A percentile compares a stretch with the other conserved stretches of the same genome.
These are phyloP conservation scores for Wallacemonas sp. DNA, from an alignment of 208 protist species.

Conservation along the genomic window DNA sequence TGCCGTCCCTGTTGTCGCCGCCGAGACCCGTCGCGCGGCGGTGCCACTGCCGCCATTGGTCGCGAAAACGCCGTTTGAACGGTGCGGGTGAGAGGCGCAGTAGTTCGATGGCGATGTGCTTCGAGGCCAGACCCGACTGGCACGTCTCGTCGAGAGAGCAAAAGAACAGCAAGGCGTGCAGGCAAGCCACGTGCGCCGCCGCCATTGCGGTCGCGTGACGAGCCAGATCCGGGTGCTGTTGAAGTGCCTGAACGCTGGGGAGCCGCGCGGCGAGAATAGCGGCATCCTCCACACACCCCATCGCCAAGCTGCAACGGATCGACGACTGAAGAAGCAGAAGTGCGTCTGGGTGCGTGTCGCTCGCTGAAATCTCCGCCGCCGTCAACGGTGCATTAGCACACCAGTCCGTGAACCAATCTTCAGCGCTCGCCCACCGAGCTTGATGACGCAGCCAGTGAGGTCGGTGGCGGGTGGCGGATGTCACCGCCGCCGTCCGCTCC, in stretches of 20 bases:
- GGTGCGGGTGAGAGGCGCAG: not conserved
- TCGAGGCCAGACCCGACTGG: slow-evolving; percentile 8
- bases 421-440: not conserved
- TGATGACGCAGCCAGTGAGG: not conserved
- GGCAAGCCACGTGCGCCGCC: not conserved
- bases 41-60: slow-evolving; percentile 1
- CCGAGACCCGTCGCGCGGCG: not conserved
- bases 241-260: not conserved
- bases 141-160: slow-evolving; percentile 21
- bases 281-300: not conserved
- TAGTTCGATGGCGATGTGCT: not conserved
- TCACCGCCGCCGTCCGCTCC: not conserved
- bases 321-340: not conserved
- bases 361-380: not conserved
- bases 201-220: not conserved
- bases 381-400: not conserved
- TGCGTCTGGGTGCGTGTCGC: not conserved
- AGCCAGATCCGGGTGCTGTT: not conserved
- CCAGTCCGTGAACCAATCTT: not conserved
- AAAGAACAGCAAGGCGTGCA: slow-evolving; percentile 17
- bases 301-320: not conserved
- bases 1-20: not conserved
- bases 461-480: too few relatives aligned
- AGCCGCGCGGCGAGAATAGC: not conserved
- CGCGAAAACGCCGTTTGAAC: not conserved